A percentile compares a stretch with the other conserved stretches of the same genome.
These are phyloP conservation scores for Claviceps maximensis DNA, from an alignment of 2,329 filamentous ascomycete genomes.

Conservation along the genomic window DNA sequence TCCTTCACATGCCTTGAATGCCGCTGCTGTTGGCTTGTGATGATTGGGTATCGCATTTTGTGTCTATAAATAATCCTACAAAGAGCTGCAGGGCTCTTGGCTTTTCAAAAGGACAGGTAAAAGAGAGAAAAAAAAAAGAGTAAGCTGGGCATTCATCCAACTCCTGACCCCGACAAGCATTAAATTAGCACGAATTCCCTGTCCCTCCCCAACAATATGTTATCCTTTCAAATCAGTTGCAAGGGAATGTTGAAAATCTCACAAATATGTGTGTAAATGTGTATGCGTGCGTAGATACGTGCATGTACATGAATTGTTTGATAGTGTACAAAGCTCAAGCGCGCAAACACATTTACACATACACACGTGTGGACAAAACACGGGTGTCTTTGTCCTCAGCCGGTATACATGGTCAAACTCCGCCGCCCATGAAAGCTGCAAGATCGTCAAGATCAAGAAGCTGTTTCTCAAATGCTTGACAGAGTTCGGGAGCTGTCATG, in stretches of 20 bases:
- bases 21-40: neutral
- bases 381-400: no score
- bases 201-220: no score
- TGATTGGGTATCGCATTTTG: conserved; percentile 2
- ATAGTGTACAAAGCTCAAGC: no score
- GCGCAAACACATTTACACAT: no score
- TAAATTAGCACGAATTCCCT: no score
- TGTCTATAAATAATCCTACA: conserved; percentile 2
- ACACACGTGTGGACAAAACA: no score
- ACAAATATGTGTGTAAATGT: neutral
- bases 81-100: neutral
- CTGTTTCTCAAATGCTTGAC: conserved; percentile 45
- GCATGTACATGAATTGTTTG: no score
- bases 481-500: conserved; percentile 46
- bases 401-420: conserved; percentile 29
- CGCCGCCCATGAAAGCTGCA: conserved; percentile 49
- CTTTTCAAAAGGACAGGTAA: neutral
- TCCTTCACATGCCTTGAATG: conserved; percentile 2
- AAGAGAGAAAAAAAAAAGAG: neutral
- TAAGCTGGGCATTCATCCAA: neutral
- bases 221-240: no score
- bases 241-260: neutral
- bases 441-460: conserved; percentile 47
- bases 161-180: neutral
- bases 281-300: neutral